These are phyloP conservation scores for Glutinoglossum americanum DNA, from an alignment of 495 filamentous ascomycete genomes.

Conservation along the genomic window DNA sequence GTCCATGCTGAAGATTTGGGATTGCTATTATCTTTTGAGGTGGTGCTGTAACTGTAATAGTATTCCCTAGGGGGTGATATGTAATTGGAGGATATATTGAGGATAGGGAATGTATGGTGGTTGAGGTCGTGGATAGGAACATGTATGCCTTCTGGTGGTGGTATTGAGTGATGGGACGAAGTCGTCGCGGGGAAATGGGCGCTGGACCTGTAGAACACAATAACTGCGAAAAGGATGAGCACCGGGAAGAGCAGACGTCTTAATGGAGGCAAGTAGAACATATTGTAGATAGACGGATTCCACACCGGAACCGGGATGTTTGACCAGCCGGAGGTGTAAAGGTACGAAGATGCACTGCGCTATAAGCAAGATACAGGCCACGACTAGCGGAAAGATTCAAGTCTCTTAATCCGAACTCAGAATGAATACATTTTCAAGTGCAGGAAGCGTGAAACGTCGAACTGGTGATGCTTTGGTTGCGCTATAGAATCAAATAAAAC, in stretches of 20 bases:
- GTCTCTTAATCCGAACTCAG: too few relatives aligned
- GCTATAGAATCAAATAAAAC: too few relatives aligned
- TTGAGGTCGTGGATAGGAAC: constrained; percentile 8
- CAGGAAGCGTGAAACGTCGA: too few relatives aligned
- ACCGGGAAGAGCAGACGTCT: constrained; percentile 16
- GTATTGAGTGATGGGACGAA: constrained; percentile 8
- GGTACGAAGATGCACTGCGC: too few relatives aligned
- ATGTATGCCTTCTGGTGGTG: constrained; percentile 10
- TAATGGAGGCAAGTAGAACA: constrained; percentile 17
- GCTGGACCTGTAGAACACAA: constrained; percentile 12
- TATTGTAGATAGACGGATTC: not conserved
- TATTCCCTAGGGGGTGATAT: constrained; percentile 11
- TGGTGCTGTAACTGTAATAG: constrained; percentile 7
- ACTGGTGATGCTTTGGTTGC: too few relatives aligned
- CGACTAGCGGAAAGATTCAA: too few relatives aligned
- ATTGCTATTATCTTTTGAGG: not conserved
- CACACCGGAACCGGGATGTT: too few relatives aligned
- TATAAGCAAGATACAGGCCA: too few relatives aligned
- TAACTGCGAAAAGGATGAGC: constrained; percentile 11
- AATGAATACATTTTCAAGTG: too few relatives aligned
- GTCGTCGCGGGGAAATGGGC: constrained; percentile 5
- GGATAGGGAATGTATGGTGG: constrained; percentile 5
- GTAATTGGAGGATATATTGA: constrained; percentile 10
- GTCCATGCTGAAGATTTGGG: not conserved
- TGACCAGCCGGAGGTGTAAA: too few relatives aligned